These are phyloP conservation scores for Populus hybrid DNA, from an alignment of 441 rosid genomes.

Conservation along the genomic window DNA sequence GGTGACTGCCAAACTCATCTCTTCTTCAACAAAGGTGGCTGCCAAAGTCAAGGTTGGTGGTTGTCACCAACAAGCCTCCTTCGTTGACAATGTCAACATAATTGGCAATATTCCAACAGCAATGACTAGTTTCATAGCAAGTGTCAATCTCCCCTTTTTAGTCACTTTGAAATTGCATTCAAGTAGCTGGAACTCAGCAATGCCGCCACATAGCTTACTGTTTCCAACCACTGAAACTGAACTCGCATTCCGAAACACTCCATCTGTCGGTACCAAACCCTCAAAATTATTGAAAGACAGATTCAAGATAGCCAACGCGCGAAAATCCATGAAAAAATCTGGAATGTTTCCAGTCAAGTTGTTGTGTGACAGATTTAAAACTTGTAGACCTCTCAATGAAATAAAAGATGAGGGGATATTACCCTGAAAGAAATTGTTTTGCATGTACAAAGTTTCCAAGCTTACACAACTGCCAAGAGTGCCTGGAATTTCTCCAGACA, in stretches of 20 bases:
- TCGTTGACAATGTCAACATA: too few species aligned
- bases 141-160: background rate
- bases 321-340: conserved; percentile 1
- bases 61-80: too few species aligned
- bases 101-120: too few species aligned
- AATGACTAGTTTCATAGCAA: background rate
- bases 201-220: conserved; percentile 17
- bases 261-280: conserved; percentile 3
- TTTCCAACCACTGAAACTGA: conserved; percentile 12
- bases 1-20: too few species aligned
- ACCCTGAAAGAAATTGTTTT: conserved; percentile 19
- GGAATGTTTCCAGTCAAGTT: conserved; percentile 20
- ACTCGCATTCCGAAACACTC: conserved; percentile 8
- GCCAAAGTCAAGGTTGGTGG: too few species aligned
- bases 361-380: conserved; percentile 27
- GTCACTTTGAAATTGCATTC: background rate
- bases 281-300: conserved; percentile 19
- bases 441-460: conserved; percentile 4
- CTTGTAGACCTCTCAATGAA: conserved; percentile 17
- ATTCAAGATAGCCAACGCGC: background rate
- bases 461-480: conserved; percentile 13
- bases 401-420: conserved; percentile 23
- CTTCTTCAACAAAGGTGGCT: too few species aligned
- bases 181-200: conserved; percentile 15
- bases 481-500: conserved; percentile 16